Conservation (phyloP, 352 stramenopile species). For the Pythium dissotocum region DNA sequence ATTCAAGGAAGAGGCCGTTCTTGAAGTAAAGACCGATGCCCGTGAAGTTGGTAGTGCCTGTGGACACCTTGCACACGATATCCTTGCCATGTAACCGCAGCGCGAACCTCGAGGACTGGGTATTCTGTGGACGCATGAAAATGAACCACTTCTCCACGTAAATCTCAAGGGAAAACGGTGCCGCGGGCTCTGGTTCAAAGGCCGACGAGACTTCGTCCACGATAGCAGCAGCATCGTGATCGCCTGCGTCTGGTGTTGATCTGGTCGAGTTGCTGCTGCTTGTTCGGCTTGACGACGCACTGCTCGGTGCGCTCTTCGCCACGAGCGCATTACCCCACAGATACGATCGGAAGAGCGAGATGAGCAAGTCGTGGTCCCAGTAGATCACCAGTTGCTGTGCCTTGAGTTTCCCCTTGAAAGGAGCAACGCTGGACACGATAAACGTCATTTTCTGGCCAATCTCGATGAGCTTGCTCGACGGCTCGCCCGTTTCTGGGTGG, state of each 20-base stretch:
- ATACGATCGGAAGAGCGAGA: conserved; percentile 60
- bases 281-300: conserved; percentile 33
- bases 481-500: conserved; percentile 35
- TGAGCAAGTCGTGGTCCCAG: conserved; percentile 73
- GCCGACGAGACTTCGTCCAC: background rate
- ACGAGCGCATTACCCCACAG: conserved; percentile 35
- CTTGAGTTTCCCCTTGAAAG: conserved; percentile 54
- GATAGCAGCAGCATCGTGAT: background rate
- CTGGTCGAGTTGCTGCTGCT: conserved; percentile 26
- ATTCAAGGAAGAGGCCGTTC: conserved; percentile 43
- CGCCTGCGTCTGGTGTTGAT: background rate
- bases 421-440: conserved; percentile 47
- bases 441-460: conserved; percentile 56
- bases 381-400: conserved; percentile 57
- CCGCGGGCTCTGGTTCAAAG: background rate
- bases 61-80: conserved; percentile 47
- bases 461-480: conserved; percentile 59
- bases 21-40: conserved; percentile 36
- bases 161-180: conserved; percentile 44
- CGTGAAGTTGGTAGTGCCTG: conserved; percentile 34
- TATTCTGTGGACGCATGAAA: conserved; percentile 53
- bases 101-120: conserved; percentile 39
- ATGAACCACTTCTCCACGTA: conserved; percentile 53
- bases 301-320: conserved; percentile 32
- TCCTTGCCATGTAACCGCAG: conserved; percentile 43